Evolutionary conservation across 73 alveolate genomes (phyloP).

Genomic region (Paramecium primaurelia): DNA sequence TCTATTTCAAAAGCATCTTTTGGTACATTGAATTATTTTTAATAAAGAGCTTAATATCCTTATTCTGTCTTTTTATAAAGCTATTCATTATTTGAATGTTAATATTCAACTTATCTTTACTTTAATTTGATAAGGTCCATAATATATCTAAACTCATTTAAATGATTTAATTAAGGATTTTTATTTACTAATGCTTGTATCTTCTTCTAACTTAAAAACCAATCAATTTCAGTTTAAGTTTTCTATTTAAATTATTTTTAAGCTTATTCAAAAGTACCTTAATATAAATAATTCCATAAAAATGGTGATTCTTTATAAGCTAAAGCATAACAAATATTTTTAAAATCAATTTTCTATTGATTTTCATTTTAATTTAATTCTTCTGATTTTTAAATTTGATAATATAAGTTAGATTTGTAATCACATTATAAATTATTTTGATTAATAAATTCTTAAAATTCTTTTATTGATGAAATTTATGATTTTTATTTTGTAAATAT

Average conservation of each 20-base stretch:
- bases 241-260: background rate
- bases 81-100: background rate
- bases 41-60: background rate
- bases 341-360: background rate
- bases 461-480: background rate
- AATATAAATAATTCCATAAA: background rate
- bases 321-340: background rate
- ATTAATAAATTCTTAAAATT: background rate
- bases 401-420: background rate
- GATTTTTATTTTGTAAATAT: background rate
- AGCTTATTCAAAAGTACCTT: background rate
- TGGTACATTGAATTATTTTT: background rate
- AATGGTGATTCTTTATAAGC: background rate
- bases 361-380: background rate
- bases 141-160: background rate
- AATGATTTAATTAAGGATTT: background rate
- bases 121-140: background rate
- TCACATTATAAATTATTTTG: background rate
- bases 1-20: background rate
- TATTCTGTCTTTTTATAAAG: background rate
- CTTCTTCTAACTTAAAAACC: constrained; percentile 25
- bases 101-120: background rate
- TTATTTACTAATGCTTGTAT: background rate
- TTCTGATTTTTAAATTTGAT: background rate
- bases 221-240: background rate